Evolutionary conservation across 164 flowering plant genomes (phyloP), one percentile per base, ranked within the genome.

Genomic region (Piper betle): DNA sequence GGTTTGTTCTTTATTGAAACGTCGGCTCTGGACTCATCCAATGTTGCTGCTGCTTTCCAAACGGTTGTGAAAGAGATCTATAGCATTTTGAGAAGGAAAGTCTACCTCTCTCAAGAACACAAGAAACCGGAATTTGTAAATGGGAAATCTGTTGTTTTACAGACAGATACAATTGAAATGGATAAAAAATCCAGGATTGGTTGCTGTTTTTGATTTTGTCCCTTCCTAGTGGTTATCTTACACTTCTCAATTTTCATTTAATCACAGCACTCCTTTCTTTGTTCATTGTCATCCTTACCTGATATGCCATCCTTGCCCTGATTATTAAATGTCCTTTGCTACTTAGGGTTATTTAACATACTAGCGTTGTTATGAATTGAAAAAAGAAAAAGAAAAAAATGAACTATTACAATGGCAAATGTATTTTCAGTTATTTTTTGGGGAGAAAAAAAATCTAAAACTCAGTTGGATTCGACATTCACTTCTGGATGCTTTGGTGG

Each of bases 1-100:
- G 80, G 86, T 59, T 60, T 85, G 71, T 85, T 85, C 68, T 85
- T 85, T 66, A 79, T 85, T 74, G 91, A 85, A 69, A 85, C 91
- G 0, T 85, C 92, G 4, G 92, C 88, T 59, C 82, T 83, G 2
- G 88, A 85, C 74, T 82, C 88, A 4, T 82, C 88, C 33, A 85
- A 83, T 68, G 92, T 83, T 5, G 20, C 72, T 7, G 73, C 82
- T 38, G 91, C 91, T 37, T 85, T 85, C 62, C 81, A 79, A 70
- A 85, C 81, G 0, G 86, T 85, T 37, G 88, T 85, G 5, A 75
- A 66, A 66, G 91, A 85, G 78, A 85, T 85, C 37, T 83, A 80
- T 74, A 73, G 69, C 62, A 82, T 85, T 54, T 64, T 85, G 58
- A 85, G 82, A 75, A 75, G 88, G 52, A 85, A 85, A 71, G 88